Evolutionary conservation across 495 filamentous ascomycete genomes (phyloP), one percentile per base, ranked within the genome.

Genomic region (Cudoniella acicularis): DNA sequence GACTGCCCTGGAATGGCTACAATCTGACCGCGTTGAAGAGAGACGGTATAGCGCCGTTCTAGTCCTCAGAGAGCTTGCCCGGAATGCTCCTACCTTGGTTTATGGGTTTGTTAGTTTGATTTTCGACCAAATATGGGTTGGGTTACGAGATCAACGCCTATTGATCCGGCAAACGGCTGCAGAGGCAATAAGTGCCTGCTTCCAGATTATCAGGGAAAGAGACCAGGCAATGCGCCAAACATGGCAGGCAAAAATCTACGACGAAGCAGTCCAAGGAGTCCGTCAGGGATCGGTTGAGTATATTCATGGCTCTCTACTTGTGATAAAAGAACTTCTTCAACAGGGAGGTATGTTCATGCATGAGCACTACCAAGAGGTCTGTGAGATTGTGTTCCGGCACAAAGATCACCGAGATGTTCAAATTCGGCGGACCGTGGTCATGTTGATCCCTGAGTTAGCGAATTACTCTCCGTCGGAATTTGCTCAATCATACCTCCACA

Each of bases 311-410:
- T 96, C 92, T 11, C 81, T 99, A 40, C 79, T 99, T 18, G 89
- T 92, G 1, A 78, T 97, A 62, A 92, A 91, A 69, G 93, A 97
- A 69, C 80, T 99, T 23, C 83, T 98, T 16, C 79, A 90, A 59
- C 91, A 94, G 64, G 93, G 94, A 22, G 92, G 91, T 59, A 99
- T 98, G 94, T 99, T 95, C 74, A 97, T 99, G 94, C 87, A 94
- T 50, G 89, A 89, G 27, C 84, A 89, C 61, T 93, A 94, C 63
- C 77, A 83, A 27, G 90, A 95, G 47, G 86, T 90, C 13, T 97
- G 93, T 71, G 94, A 99, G 60, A 91, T 91, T 57, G 87, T 96
- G 21, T 84, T 91, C 55, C 86, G 85, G 51, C 86, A 95, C 68
- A 96, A 94, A 66, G 95, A 98, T 62, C 89, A 96, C 61, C 85